Evolutionary conservation across 306 rosid genomes (phyloP).

Genomic region (Dalbergia oliveri): DNA sequence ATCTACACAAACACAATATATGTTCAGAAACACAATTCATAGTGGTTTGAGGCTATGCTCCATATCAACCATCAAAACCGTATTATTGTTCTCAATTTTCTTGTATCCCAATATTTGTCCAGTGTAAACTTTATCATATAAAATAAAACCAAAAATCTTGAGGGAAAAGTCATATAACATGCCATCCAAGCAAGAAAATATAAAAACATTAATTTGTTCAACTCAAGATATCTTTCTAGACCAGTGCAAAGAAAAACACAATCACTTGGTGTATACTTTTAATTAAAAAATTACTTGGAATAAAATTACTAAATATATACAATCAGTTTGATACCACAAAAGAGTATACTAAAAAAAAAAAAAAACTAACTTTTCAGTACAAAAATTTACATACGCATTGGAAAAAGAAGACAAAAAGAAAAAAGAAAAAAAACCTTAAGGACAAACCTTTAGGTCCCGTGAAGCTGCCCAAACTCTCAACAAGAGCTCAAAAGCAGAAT

Average conservation of each 20-base stretch:
- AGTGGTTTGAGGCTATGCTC: constrained; percentile 4
- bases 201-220: constrained; percentile 31
- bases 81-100: neutral
- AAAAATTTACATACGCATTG: neutral
- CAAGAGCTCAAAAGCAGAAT: constrained; percentile 94
- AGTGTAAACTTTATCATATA: constrained; percentile 23
- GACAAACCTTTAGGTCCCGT: constrained; percentile 85
- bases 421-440: constrained; percentile 21
- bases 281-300: neutral
- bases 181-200: constrained; percentile 28
- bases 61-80: constrained; percentile 25
- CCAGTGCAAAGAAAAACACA: constrained; percentile 31
- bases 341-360: constrained; percentile 9
- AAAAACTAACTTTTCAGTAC: neutral
- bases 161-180: constrained; percentile 7
- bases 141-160: neutral
- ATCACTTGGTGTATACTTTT: neutral
- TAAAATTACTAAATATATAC: constrained; percentile 13
- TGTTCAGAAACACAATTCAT: constrained; percentile 29
- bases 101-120: constrained; percentile 4
- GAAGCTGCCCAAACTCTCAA: constrained; percentile 95
- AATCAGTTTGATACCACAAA: constrained; percentile 10
- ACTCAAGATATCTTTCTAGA: neutral
- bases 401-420: neutral
- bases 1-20: constrained; percentile 30